These are phyloP conservation scores for Mortierella alpina DNA, from an alignment of 192 early-diverging fungal genomes.

Conservation along the genomic window DNA sequence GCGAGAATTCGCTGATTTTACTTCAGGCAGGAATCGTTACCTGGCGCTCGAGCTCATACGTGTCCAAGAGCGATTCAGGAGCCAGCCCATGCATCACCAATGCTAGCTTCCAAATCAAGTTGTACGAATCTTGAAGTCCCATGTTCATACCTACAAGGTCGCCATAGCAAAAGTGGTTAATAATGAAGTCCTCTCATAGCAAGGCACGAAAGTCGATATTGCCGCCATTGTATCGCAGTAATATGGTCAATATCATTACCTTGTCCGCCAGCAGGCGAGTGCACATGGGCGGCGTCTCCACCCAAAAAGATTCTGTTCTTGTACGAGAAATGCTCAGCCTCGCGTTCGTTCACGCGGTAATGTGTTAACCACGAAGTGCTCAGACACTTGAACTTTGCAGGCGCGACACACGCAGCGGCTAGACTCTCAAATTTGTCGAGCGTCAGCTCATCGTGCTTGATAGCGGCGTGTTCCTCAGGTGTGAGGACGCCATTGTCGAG, in stretches of 20 bases:
- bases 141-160: conserved; percentile 48
- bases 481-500: conserved; percentile 40
- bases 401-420: conserved; percentile 8
- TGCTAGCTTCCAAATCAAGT: conserved; percentile 60
- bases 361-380: conserved; percentile 33
- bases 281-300: conserved; percentile 60
- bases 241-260: not conserved
- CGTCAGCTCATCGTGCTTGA: conserved; percentile 17
- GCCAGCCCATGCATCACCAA: conserved; percentile 51
- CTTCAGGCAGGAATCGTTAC: not conserved
- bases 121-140: conserved; percentile 58
- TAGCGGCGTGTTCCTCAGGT: conserved; percentile 33
- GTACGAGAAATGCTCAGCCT: conserved; percentile 34
- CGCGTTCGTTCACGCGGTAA: conserved; percentile 45
- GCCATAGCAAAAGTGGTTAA: not conserved
- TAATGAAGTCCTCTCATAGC: not conserved
- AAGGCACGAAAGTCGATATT: not conserved
- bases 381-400: conserved; percentile 25
- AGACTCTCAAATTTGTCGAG: conserved; percentile 16
- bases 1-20: not conserved
- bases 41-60: conserved; percentile 37
- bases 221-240: not conserved
- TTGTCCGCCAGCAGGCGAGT: conserved; percentile 54
- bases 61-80: conserved; percentile 21
- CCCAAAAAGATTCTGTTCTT: conserved; percentile 55